Percentiles rank a stretch among this genome's conserved stretches.
These are phyloP conservation scores for Silene vulgaris DNA, from an alignment of 179 eudicot species.

Conservation along the genomic window DNA sequence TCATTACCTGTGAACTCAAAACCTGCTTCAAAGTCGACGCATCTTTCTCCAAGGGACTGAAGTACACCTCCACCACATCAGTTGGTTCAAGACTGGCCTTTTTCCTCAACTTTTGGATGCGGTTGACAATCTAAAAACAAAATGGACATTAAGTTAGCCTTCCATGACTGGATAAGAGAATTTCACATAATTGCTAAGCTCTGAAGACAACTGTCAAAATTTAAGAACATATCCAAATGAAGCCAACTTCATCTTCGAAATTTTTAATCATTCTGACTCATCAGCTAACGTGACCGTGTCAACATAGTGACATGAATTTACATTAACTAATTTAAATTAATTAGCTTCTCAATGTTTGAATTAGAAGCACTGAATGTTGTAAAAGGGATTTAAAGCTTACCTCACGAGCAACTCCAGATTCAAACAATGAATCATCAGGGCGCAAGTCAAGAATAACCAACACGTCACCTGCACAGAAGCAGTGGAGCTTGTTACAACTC, in stretches of 20 bases:
- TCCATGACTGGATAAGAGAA: background rate
- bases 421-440: conserved; percentile 69
- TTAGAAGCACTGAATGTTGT: background rate
- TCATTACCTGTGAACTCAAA: conserved; percentile 59
- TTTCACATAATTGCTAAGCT: background rate
- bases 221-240: no score
- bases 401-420: conserved; percentile 97
- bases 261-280: no score
- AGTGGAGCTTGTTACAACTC: conserved; percentile 4
- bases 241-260: no score
- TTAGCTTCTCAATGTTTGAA: no score
- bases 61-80: conserved; percentile 78
- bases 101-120: conserved; percentile 85
- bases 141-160: background rate
- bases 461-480: conserved; percentile 60
- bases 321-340: no score
- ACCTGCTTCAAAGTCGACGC: conserved; percentile 46
- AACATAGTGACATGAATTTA: no score
- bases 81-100: conserved; percentile 91
- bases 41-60: conserved; percentile 58
- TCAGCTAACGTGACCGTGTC: no score
- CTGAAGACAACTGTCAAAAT: no score
- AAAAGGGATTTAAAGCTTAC: conserved; percentile 30
- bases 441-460: conserved; percentile 80
- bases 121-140: conserved; percentile 64